Evolutionary conservation across 179 eudicot species (phyloP).

Genomic region (Beta corolliflora): DNA sequence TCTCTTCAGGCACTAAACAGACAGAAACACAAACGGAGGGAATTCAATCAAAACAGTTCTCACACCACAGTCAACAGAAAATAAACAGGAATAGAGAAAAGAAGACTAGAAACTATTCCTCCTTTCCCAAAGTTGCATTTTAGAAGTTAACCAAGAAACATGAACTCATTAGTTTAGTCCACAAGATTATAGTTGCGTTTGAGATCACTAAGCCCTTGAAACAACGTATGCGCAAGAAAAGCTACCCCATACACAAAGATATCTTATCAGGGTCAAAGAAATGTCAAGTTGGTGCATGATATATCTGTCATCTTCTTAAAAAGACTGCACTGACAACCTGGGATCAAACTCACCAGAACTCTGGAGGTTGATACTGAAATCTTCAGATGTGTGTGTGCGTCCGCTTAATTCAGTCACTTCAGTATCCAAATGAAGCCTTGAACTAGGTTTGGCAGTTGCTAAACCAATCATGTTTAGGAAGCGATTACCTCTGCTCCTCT

Average conservation of each 20-base stretch:
- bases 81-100: not conserved
- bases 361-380: slow-evolving; percentile 65
- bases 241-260: not conserved
- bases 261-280: not conserved
- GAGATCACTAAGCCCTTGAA: not conserved
- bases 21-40: not conserved
- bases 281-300: not conserved
- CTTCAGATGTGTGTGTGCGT: slow-evolving; percentile 34
- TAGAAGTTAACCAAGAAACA: not conserved
- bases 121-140: too few species aligned
- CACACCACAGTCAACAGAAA: not conserved
- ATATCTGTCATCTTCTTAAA: not conserved
- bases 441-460: slow-evolving; percentile 24
- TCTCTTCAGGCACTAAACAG: slow-evolving; percentile 39
- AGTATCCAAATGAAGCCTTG: slow-evolving; percentile 40
- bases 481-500: slow-evolving; percentile 34
- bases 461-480: slow-evolving; percentile 54
- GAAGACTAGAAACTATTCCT: too few species aligned
- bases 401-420: slow-evolving; percentile 57
- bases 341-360: slow-evolving; percentile 48
- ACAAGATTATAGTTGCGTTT: too few species aligned
- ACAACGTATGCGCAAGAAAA: not conserved
- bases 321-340: not conserved
- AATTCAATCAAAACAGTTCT: slow-evolving; percentile 3
- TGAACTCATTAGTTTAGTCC: not conserved